Percentiles rank a stretch among this genome's conserved stretches.
These are phyloP conservation scores for Penicillium parvum DNA, from an alignment of 495 filamentous ascomycete genomes.

Conservation along the genomic window DNA sequence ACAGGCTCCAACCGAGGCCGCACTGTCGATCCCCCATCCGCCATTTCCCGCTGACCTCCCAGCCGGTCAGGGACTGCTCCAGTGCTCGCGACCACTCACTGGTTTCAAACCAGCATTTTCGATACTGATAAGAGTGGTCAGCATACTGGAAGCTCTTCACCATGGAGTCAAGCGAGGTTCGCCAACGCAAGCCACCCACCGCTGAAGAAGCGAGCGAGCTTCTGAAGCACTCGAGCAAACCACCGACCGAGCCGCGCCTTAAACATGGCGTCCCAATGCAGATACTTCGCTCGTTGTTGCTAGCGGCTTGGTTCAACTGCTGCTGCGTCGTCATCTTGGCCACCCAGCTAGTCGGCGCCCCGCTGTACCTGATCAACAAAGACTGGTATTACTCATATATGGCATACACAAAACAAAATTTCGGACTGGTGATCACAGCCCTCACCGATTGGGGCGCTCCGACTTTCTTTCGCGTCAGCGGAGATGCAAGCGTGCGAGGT, in stretches of 20 bases:
- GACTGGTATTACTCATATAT: conserved; percentile 60
- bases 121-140: too few species aligned
- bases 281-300: conserved; percentile 56
- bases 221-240: conserved; percentile 20
- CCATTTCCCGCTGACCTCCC: conserved; percentile 4
- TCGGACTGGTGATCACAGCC: conserved; percentile 55
- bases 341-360: conserved; percentile 54
- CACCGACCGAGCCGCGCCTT: conserved; percentile 43
- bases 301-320: conserved; percentile 61
- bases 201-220: conserved; percentile 12
- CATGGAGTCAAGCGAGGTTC: conserved; percentile 42
- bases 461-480: conserved; percentile 56
- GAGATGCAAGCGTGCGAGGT: conserved; percentile 55
- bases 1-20: conserved; percentile 1
- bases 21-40: conserved; percentile 11
- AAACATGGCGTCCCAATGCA: conserved; percentile 67
- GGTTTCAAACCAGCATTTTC: too few species aligned
- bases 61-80: not conserved
- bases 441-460: conserved; percentile 61
- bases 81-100: not conserved
- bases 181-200: conserved; percentile 35
- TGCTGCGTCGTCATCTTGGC: conserved; percentile 48
- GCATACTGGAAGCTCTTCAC: conserved; percentile 8
- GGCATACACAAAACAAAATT: conserved; percentile 62
- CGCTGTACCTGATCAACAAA: conserved; percentile 58